phyloP scores from a whole-genome alignment of 2,329 filamentous ascomycete genomes.

The Arthroderma sp. region DNA sequence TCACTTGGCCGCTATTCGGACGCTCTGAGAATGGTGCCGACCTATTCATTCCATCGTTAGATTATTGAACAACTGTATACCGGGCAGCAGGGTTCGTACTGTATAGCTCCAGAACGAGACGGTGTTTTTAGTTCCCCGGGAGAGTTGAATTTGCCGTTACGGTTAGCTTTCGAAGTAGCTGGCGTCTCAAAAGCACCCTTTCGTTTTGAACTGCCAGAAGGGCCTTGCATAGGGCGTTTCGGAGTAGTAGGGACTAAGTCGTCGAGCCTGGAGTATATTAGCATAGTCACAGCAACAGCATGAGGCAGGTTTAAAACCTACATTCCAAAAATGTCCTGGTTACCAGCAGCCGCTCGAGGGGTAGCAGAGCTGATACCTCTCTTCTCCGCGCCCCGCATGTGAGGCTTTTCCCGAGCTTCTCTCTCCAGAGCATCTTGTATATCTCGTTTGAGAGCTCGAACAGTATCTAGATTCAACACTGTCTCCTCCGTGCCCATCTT shows the following conservation, averaged over 20 bases:
- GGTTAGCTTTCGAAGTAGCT: constrained; percentile 27
- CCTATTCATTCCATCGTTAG: constrained; percentile 10
- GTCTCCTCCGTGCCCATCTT: constrained; percentile 78
- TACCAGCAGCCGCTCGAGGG: constrained; percentile 41
- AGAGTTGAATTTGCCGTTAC: constrained; percentile 37
- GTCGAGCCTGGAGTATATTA: constrained; percentile 40
- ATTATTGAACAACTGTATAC: not conserved
- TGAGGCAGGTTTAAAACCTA: constrained; percentile 19
- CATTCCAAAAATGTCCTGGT: constrained; percentile 71
- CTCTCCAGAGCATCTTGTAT: constrained; percentile 74
- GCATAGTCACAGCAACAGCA: not conserved
- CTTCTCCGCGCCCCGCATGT: constrained; percentile 52
- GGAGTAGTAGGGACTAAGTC: constrained; percentile 54
- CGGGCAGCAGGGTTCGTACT: not conserved
- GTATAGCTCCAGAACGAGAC: not conserved
- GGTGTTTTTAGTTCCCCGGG: constrained; percentile 33
- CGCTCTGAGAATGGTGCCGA: constrained; percentile 61
- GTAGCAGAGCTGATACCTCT: constrained; percentile 43
- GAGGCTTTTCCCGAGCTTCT: constrained; percentile 53
- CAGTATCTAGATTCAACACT: constrained; percentile 54
- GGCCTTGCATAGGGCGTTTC: constrained; percentile 18
- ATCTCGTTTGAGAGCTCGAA: constrained; percentile 70
- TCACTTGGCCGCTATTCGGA: constrained; percentile 62
- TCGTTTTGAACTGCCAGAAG: constrained; percentile 38
- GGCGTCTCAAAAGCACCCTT: constrained; percentile 39